Percentiles rank a stretch among this genome's conserved stretches.
Evolutionary conservation across 306 rosid species (phyloP).

Genomic region (Lupinus albus): DNA sequence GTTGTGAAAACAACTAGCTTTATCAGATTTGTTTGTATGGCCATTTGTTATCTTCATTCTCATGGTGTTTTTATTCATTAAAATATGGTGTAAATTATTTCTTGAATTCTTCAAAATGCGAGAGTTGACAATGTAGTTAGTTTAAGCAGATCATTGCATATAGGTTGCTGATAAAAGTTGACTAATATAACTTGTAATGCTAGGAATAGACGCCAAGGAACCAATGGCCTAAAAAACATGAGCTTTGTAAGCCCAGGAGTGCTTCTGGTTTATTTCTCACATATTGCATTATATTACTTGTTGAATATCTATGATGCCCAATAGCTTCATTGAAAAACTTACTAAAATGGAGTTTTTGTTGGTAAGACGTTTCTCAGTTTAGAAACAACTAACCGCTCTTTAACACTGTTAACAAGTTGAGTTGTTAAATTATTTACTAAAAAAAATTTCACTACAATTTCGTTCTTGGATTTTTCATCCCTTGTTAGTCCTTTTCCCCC

Average conservation of each 20-base stretch:
- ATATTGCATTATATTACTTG: not conserved
- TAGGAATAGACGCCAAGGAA: not conserved
- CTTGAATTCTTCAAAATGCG: not conserved
- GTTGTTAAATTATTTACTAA: not conserved
- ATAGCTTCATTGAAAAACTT: not conserved
- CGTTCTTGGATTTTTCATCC: not conserved
- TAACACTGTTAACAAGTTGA: not conserved
- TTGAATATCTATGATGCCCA: not conserved
- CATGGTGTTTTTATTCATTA: no score
- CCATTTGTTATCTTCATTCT: no score
- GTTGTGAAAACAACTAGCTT: not conserved
- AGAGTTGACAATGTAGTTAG: not conserved
- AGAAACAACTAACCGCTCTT: not conserved
- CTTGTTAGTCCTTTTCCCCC: not conserved
- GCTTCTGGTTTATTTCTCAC: not conserved
- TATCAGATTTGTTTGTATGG: no score
- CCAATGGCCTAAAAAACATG: not conserved
- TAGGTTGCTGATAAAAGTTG: not conserved
- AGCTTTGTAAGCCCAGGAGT: not conserved
- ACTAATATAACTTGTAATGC: not conserved
- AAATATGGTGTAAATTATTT: not conserved
- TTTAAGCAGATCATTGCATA: not conserved
- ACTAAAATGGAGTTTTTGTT: not conserved
- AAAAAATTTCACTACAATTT: not conserved
- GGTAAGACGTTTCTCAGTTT: not conserved